phyloP scores from a whole-genome alignment of 2,329 filamentous ascomycete genomes.

The Monilinia aucupariae region DNA sequence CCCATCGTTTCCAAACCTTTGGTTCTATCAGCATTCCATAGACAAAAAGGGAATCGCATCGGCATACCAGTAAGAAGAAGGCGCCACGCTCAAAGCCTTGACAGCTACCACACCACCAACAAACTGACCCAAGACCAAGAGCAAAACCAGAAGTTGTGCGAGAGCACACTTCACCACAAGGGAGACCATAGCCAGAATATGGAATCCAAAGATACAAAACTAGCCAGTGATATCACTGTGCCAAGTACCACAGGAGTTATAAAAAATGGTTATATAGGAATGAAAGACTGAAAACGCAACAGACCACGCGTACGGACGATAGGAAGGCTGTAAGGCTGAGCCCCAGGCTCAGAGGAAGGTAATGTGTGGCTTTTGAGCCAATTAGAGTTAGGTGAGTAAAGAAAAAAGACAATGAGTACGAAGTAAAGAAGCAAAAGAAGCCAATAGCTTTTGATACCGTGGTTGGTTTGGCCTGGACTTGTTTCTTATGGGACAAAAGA shows the following conservation, averaged over 20 bases:
- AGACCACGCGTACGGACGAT: background rate
- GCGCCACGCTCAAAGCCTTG: constrained; percentile 28
- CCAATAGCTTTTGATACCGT: background rate
- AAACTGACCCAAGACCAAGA: background rate
- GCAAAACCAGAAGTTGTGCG: background rate
- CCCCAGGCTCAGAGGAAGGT: background rate
- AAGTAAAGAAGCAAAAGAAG: background rate
- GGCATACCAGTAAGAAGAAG: constrained; percentile 30
- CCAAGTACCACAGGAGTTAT: background rate
- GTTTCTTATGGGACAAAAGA: background rate
- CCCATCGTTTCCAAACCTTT: constrained; percentile 60
- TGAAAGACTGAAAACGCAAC: background rate
- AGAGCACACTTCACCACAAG: background rate
- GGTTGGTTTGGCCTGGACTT: background rate
- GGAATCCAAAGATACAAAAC: background rate
- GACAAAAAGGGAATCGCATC: too few species aligned
- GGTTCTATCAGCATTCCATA: background rate
- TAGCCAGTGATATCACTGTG: background rate
- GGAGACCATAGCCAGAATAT: background rate
- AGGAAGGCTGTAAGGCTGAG: background rate
- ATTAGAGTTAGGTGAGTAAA: background rate
- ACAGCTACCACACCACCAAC: constrained; percentile 8
- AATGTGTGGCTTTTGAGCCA: background rate
- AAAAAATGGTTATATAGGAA: background rate
- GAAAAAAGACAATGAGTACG: too few species aligned